Evolutionary conservation across 1,284 basidiomycete species (phyloP).

Genomic region (Phylloboletellus chloephorus): DNA sequence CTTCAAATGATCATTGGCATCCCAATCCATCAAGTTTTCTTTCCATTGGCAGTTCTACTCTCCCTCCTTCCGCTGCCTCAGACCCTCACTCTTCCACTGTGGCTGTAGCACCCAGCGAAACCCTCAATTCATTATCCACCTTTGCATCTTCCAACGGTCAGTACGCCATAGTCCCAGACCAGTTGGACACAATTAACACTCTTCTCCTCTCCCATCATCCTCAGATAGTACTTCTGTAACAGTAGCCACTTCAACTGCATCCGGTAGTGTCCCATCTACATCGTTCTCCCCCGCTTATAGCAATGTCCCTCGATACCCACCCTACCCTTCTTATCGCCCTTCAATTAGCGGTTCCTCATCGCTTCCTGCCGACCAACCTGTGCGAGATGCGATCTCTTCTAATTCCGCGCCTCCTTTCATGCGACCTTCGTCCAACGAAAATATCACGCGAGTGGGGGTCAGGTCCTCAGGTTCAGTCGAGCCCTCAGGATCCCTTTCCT

Average conservation of each 20-base stretch:
- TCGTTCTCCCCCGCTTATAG: conserved; percentile 21
- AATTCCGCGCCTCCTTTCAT: conserved; percentile 16
- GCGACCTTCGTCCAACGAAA: conserved; percentile 18
- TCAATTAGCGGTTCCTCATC: conserved; percentile 14
- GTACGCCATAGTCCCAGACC: conserved; percentile 12
- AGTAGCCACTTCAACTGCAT: conserved; percentile 12
- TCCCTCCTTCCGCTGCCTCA: conserved; percentile 2
- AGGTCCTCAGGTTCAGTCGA: conserved; percentile 13
- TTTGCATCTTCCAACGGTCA: conserved; percentile 21
- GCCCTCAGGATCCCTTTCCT: conserved; percentile 5
- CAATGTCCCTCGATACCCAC: conserved; percentile 20
- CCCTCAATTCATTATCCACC: conserved; percentile 16
- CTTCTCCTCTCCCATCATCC: conserved; percentile 5
- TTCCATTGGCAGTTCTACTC: conserved; percentile 7
- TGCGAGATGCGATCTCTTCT: conserved; percentile 11
- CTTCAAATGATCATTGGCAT: conserved; percentile 18
- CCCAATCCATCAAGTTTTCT: conserved; percentile 20
- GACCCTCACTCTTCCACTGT: conserved; percentile 10
- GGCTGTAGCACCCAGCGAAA: conserved; percentile 12
- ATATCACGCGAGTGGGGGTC: conserved; percentile 5
- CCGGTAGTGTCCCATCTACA: conserved; percentile 18
- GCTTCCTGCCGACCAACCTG: conserved; percentile 12
- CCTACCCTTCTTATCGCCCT: conserved; percentile 24
- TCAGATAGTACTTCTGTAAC: conserved; percentile 13
- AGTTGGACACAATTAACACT: conserved; percentile 5